phyloP scores from a whole-genome alignment of 148 eudicot species.

The Cornus kousa region DNA sequence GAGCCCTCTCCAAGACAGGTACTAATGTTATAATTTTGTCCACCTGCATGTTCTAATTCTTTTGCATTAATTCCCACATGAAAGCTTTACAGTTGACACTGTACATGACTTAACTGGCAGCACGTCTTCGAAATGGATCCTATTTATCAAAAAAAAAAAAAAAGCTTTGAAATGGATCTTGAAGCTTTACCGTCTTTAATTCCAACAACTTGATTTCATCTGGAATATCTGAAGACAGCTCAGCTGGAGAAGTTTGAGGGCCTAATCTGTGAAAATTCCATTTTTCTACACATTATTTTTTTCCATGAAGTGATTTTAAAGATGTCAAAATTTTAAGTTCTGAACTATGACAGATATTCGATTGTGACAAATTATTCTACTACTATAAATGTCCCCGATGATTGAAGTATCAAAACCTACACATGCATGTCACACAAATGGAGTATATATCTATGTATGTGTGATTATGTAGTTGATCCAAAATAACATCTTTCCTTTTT shows the following conservation, averaged over 20 bases:
- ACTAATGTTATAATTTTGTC: slow-evolving; percentile 4
- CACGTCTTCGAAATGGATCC: background rate
- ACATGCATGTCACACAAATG: too few species aligned
- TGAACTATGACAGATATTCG: background rate
- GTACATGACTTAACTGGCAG: background rate
- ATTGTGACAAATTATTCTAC: background rate
- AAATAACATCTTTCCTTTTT: background rate
- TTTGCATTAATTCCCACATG: background rate
- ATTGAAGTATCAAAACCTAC: background rate
- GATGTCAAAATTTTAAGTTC: background rate
- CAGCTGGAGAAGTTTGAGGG: slow-evolving; percentile 7
- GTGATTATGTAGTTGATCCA: background rate
- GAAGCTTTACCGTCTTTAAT: background rate
- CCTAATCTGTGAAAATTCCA: slow-evolving; percentile 1
- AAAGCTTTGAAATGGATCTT: too few species aligned
- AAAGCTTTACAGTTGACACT: background rate
- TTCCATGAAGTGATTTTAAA: background rate
- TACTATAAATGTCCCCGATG: background rate
- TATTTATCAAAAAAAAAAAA: too few species aligned
- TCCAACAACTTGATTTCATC: background rate
- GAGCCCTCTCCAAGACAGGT: slow-evolving; percentile 86
- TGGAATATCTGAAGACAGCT: too few species aligned
- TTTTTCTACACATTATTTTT: background rate
- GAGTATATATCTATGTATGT: background rate
- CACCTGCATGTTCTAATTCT: background rate